These are phyloP conservation scores for Aeschynomene evenia DNA, from an alignment of 306 rosid genomes.

Conservation along the genomic window DNA sequence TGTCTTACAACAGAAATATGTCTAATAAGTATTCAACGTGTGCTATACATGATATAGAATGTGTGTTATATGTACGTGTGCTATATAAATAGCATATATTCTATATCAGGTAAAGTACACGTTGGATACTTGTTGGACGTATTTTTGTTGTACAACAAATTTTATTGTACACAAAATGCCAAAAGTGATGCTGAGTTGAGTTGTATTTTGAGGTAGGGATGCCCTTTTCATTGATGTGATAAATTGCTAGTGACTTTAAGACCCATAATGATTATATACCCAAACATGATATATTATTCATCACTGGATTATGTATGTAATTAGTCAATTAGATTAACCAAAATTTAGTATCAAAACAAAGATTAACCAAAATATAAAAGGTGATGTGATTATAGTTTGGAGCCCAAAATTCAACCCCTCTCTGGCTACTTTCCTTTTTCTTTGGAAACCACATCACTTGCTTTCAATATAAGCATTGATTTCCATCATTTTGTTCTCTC, in stretches of 20 bases:
- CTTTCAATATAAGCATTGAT: slow-evolving; percentile 13
- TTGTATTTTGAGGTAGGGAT: background rate
- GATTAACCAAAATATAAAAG: background rate
- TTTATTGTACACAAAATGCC: background rate
- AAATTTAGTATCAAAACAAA: no score
- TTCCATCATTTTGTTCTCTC: background rate
- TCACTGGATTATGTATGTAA: background rate
- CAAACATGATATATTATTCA: no score
- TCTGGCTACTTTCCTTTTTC: background rate
- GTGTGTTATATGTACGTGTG: no score
- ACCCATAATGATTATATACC: background rate
- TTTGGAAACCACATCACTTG: slow-evolving; percentile 5
- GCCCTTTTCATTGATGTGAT: background rate
- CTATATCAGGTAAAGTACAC: no score
- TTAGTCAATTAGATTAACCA: background rate
- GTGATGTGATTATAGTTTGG: background rate
- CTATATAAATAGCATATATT: no score
- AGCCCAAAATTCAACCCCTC: background rate
- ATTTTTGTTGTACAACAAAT: no score
- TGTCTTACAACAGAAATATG: no score
- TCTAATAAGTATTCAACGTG: no score
- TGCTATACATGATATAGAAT: no score
- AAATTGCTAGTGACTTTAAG: background rate
- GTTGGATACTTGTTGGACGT: no score
- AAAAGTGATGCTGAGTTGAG: background rate